Evolutionary conservation across 2,329 filamentous ascomycete genomes (phyloP), one percentile per base, ranked within the genome.

Genomic region (Colletotrichum musicola): DNA sequence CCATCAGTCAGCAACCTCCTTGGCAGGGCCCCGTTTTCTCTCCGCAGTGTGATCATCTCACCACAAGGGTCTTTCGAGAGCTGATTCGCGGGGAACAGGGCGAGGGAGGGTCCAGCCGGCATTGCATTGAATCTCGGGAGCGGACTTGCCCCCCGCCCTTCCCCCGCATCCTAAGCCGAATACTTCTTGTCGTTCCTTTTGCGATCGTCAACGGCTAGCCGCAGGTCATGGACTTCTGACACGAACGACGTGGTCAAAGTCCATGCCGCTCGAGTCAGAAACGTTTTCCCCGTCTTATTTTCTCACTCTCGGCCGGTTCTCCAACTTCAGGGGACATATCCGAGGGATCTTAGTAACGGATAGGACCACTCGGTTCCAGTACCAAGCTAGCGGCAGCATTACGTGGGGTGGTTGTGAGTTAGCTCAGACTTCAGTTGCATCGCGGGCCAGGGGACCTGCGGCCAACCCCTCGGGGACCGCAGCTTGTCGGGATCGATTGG

Each of bases 1-100:
- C n/a, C 16, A 25, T 44, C 49, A 65, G 54, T 65, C 30, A 65
- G 65, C 49, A 59, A 68, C 65, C 20, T 64, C 16, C 59, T 55
- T 55, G 59, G 38, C 22, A 6, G 22, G 20, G 30, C 30, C 38
- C 54, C 42, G 59, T 47, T 58, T 5, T 38, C 20, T n/a, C 47
- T 30, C 54, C 61, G n/a, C 61, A 64, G 30, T 12, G 49, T 4
- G 54, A 35, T 25, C 54, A 16, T 14, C 25, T 27, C 20, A 9
- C 18, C 30, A 47, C 13, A n/a, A 54, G 7, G 40, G 59, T 20
- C 18, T 10, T 2, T 5, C 20, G 1, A 46, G 13, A 25, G 35
- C 6, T 50, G 18, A 57, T 57, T 66, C 46, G 51, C 5, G 10
- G 35, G 22, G 20, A 9, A 35, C 9, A 10, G 10, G 30, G 10